These are phyloP conservation scores for Vicia villosa DNA, from an alignment of 306 rosid genomes.

Conservation along the genomic window DNA sequence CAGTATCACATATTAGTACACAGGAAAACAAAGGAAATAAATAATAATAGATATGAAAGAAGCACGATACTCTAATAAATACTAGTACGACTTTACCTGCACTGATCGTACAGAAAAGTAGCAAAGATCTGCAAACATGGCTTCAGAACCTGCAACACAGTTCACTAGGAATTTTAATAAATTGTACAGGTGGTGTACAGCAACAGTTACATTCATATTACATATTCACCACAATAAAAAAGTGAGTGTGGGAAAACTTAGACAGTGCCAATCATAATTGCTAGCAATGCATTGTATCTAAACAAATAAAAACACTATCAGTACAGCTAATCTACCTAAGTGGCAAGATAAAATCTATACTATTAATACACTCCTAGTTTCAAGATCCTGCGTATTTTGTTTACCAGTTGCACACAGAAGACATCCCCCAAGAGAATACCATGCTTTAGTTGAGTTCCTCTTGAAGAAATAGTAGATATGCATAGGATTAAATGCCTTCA, in stretches of 20 bases:
- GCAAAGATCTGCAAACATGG: slow-evolving; percentile 99
- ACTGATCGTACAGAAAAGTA: slow-evolving; percentile 91
- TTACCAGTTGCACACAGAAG: slow-evolving; percentile 97
- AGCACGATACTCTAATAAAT: slow-evolving; percentile 9
- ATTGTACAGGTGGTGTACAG: slow-evolving; percentile 22
- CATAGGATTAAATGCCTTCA: slow-evolving; percentile 88
- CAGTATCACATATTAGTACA: slow-evolving; percentile 27
- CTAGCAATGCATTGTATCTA: slow-evolving; percentile 8
- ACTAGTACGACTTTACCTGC: slow-evolving; percentile 64
- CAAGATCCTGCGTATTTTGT: slow-evolving; percentile 31
- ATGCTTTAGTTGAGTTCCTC: slow-evolving; percentile 93
- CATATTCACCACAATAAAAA: slow-evolving; percentile 17
- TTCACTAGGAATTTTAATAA: slow-evolving; percentile 18
- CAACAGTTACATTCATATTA: not conserved
- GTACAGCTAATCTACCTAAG: slow-evolving; percentile 20
- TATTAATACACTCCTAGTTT: slow-evolving; percentile 27
- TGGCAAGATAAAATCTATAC: slow-evolving; percentile 23
- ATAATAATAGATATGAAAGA: slow-evolving; percentile 21
- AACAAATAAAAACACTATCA: slow-evolving; percentile 23
- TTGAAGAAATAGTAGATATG: slow-evolving; percentile 87
- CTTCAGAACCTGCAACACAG: slow-evolving; percentile 87
- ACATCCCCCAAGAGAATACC: slow-evolving; percentile 98
- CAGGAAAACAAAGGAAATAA: slow-evolving; percentile 19
- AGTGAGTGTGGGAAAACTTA: not conserved
- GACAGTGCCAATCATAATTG: slow-evolving; percentile 26